Percentiles rank a stretch among this genome's conserved stretches.
These are phyloP conservation scores for Musa troglodytarum DNA, from an alignment of 176 grass and related monocot species.

Conservation along the genomic window DNA sequence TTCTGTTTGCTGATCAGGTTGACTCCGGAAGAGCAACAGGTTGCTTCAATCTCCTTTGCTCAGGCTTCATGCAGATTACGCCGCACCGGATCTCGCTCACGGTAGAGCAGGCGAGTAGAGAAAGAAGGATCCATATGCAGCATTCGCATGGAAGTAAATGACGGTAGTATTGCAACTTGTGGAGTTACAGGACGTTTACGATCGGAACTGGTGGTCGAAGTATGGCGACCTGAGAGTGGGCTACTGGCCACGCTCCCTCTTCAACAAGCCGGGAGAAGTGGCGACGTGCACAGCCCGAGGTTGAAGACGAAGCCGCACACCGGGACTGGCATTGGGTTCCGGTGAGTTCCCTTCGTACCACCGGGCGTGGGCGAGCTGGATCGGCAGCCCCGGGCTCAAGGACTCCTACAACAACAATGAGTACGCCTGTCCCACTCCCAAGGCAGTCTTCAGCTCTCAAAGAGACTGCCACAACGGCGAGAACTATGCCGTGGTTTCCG, in stretches of 20 bases:
- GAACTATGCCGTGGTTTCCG: conserved; percentile 6
- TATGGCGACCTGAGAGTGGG: conserved; percentile 2
- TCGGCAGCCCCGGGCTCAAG: conserved; percentile 4
- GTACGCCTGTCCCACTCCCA: neutral
- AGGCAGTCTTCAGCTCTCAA: neutral
- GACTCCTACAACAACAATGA: conserved; percentile 6
- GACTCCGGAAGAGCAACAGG: neutral
- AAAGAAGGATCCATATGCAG: too few relatives aligned
- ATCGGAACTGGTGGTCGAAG: conserved; percentile 14
- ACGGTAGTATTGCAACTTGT: neutral
- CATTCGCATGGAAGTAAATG: too few relatives aligned
- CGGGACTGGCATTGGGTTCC: conserved; percentile 21
- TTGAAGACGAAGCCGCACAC: conserved; percentile 21
- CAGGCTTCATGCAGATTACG: conserved; percentile 5
- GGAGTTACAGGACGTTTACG: neutral
- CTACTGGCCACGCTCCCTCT: conserved; percentile 18
- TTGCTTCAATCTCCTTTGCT: conserved; percentile 11
- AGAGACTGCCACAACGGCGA: neutral
- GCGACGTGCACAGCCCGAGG: conserved; percentile 23
- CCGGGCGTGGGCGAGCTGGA: conserved; percentile 4
- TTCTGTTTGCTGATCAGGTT: neutral
- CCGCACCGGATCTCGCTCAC: neutral
- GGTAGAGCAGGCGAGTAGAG: neutral
- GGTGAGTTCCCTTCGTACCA: conserved; percentile 10
- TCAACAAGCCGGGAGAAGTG: conserved; percentile 1